phyloP scores from a whole-genome alignment of 2,329 filamentous ascomycete genomes.

The Aspergillus sp. region DNA sequence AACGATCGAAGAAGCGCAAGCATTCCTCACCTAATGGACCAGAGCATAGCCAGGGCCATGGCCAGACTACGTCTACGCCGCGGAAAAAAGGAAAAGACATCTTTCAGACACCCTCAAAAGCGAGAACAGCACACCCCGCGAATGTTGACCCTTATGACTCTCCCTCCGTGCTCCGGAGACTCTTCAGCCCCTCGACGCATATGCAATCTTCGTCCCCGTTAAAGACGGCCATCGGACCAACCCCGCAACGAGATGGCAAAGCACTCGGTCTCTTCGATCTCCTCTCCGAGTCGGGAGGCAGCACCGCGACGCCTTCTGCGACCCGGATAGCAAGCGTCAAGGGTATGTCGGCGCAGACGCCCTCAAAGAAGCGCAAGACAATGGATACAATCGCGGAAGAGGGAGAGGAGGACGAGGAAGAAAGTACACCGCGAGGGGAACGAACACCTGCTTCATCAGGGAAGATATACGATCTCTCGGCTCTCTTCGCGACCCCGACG shows the following conservation, averaged over 20 bases:
- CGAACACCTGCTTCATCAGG: constrained; percentile 46
- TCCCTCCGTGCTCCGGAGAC: constrained; percentile 37
- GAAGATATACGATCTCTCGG: constrained; percentile 46
- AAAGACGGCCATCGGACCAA: constrained; percentile 46
- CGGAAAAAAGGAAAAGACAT: constrained; percentile 33
- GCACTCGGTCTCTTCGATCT: constrained; percentile 50
- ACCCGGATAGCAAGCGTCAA: constrained; percentile 27
- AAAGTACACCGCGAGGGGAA: constrained; percentile 23
- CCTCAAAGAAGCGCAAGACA: constrained; percentile 30
- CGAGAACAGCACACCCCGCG: constrained; percentile 35
- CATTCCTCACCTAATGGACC: constrained; percentile 29
- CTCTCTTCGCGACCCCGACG: constrained; percentile 48
- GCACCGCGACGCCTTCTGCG: constrained; percentile 34
- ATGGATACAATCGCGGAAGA: constrained; percentile 31
- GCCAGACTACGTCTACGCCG: constrained; percentile 29
- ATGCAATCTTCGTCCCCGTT: constrained; percentile 31
- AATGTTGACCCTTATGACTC: constrained; percentile 47
- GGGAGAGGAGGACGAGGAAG: constrained; percentile 25
- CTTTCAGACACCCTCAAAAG: constrained; percentile 34
- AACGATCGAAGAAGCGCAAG: constrained; percentile 33
- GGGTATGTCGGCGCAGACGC: constrained; percentile 35
- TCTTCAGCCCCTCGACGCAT: constrained; percentile 39
- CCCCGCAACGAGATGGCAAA: constrained; percentile 50
- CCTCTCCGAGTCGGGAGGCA: constrained; percentile 42
- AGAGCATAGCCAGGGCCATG: neutral